Evolutionary conservation across 2,329 filamentous ascomycete species (phyloP).

Genomic region (Sarocladiaceae sp.): DNA sequence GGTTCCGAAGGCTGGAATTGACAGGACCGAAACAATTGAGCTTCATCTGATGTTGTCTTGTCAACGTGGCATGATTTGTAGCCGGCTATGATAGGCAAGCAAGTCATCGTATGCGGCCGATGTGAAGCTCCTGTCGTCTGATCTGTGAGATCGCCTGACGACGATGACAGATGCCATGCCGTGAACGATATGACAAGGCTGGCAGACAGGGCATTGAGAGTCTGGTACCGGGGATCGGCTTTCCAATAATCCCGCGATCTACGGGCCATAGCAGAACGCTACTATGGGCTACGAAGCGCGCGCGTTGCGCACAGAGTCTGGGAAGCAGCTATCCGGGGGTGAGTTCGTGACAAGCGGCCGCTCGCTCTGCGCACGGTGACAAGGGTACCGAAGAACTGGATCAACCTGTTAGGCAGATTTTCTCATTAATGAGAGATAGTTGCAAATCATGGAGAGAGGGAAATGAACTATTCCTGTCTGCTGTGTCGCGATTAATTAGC

Average conservation of each 20-base stretch:
- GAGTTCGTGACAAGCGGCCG: neutral
- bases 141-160: too few relatives aligned
- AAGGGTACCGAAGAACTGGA: slow-evolving; percentile 2
- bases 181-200: neutral
- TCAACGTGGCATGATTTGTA: neutral
- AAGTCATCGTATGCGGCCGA: neutral
- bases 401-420: neutral
- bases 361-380: neutral
- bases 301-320: neutral
- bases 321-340: neutral
- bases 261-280: neutral
- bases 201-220: neutral
- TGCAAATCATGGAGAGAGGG: too few relatives aligned
- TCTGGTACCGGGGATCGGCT: neutral
- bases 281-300: neutral
- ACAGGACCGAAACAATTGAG: neutral
- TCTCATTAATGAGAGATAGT: too few relatives aligned
- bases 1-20: neutral
- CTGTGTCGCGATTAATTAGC: neutral
- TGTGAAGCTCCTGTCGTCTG: neutral
- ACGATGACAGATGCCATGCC: too few relatives aligned
- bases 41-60: slow-evolving; percentile 3
- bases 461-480: neutral
- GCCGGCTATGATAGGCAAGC: neutral
- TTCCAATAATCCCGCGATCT: slow-evolving; percentile 2